A percentile compares a stretch with the other conserved stretches of the same genome.
Evolutionary conservation across 768 basidiomycete species (phyloP).

Genomic region (Russula sp.): DNA sequence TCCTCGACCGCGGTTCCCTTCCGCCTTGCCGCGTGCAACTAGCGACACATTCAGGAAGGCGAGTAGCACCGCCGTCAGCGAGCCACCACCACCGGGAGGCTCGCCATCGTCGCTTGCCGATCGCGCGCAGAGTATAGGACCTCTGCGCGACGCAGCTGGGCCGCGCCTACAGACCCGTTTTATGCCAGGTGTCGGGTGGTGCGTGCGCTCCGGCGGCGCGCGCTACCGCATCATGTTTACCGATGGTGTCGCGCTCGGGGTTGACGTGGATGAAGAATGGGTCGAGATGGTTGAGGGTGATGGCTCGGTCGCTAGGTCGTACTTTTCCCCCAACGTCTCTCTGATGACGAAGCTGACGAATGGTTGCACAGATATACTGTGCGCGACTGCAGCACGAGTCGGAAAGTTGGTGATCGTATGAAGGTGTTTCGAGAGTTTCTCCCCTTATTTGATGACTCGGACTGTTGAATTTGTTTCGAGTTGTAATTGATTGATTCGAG

Average conservation of each 20-base stretch:
- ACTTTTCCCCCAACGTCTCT: not conserved
- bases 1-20: conserved; percentile 20
- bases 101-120: conserved; percentile 24
- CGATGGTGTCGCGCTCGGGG: conserved; percentile 36
- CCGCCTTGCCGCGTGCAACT: not conserved
- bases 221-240: conserved; percentile 41
- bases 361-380: conserved; percentile 31
- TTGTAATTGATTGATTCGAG: not conserved
- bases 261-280: conserved; percentile 42
- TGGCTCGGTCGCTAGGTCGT: conserved; percentile 29
- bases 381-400: conserved; percentile 31
- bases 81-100: not conserved
- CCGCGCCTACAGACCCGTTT: conserved; percentile 34
- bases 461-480: not conserved
- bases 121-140: conserved; percentile 14
- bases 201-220: conserved; percentile 37
- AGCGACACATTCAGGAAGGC: conserved; percentile 20
- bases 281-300: conserved; percentile 31
- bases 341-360: not conserved
- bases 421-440: conserved; percentile 40
- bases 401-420: conserved; percentile 37
- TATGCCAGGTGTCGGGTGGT: conserved; percentile 40
- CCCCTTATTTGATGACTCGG: conserved; percentile 35
- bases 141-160: not conserved
- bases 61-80: conserved; percentile 24